A percentile compares a stretch with the other conserved stretches of the same genome.
These are phyloP conservation scores for Corynascus novoguineensis DNA, from an alignment of 495 filamentous ascomycete genomes.

Conservation along the genomic window DNA sequence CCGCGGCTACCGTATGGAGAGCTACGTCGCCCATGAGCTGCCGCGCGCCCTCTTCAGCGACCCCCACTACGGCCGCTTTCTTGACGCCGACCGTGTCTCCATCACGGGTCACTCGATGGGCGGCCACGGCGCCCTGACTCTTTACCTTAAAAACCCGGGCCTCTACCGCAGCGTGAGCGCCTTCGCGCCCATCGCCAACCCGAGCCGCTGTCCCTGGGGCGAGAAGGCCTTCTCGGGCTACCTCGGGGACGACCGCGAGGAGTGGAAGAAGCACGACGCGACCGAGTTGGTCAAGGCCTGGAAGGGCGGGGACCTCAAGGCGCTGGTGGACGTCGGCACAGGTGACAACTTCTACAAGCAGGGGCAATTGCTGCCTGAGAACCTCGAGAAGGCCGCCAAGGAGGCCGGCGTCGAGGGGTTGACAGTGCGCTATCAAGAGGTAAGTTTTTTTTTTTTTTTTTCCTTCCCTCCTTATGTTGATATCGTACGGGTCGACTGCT, in stretches of 20 bases:
- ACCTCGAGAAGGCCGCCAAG: conserved; percentile 73
- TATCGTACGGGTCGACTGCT: too few relatives aligned
- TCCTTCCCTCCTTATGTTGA: background rate
- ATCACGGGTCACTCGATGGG: conserved; percentile 96
- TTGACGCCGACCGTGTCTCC: conserved; percentile 59
- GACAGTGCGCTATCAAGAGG: conserved; percentile 73
- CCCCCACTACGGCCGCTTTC: conserved; percentile 49
- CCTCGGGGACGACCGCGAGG: conserved; percentile 53
- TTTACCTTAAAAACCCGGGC: conserved; percentile 85
- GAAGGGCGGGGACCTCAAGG: conserved; percentile 59
- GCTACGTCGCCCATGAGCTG: conserved; percentile 78
- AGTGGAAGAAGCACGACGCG: conserved; percentile 89
- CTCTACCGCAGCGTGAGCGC: conserved; percentile 83
- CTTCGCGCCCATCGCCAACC: conserved; percentile 90
- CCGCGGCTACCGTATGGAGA: conserved; percentile 84
- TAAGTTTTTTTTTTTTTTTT: conserved; percentile 26
- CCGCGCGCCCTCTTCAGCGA: conserved; percentile 62
- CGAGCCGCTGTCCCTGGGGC: conserved; percentile 81
- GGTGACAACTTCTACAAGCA: conserved; percentile 95
- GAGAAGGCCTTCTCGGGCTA: conserved; percentile 92
- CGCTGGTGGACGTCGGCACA: conserved; percentile 85
- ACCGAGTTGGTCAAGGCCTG: conserved; percentile 71
- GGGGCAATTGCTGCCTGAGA: conserved; percentile 87
- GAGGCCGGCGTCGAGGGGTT: conserved; percentile 62
- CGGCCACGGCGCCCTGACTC: conserved; percentile 86